These are phyloP conservation scores for Fraxinus sp. DNA, from an alignment of 305 asterid genomes.

Conservation along the genomic window DNA sequence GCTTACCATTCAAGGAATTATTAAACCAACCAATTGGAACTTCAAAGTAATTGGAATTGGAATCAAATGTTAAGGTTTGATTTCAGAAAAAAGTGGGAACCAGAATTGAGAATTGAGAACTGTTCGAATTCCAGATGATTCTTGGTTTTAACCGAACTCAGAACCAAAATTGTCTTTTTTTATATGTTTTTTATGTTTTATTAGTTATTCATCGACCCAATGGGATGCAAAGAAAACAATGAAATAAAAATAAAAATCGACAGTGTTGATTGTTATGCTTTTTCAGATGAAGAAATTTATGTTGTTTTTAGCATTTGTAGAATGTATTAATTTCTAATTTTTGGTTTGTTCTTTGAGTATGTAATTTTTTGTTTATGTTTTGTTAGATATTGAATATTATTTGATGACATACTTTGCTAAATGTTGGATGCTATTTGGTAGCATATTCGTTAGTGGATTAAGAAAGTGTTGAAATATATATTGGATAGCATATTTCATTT, in stretches of 20 bases:
- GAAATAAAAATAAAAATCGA: too few relatives aligned
- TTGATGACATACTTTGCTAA: not conserved
- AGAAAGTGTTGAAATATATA: not conserved
- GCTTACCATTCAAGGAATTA: not conserved
- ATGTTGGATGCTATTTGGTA: not conserved
- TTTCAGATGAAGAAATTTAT: too few relatives aligned
- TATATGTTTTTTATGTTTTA: too few relatives aligned
- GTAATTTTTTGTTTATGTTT: not conserved
- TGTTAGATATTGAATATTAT: not conserved
- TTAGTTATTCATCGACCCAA: not conserved
- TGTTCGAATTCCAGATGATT: too few relatives aligned
- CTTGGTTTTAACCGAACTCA: not conserved
- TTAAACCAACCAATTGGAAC: not conserved
- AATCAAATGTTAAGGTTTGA: too few relatives aligned
- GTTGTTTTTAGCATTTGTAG: not conserved
- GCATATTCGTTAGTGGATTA: not conserved
- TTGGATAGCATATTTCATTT: not conserved
- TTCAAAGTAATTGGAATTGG: not conserved
- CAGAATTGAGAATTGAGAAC: not conserved
- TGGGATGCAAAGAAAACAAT: not conserved
- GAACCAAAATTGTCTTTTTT: not conserved
- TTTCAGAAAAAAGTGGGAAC: too few relatives aligned
- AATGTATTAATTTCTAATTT: not conserved
- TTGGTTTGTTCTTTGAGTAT: not conserved
- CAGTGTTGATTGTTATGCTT: not conserved